Conservation (phyloP, 2,329 filamentous ascomycete genomes). For the Gaeumannomyces tritici region DNA sequence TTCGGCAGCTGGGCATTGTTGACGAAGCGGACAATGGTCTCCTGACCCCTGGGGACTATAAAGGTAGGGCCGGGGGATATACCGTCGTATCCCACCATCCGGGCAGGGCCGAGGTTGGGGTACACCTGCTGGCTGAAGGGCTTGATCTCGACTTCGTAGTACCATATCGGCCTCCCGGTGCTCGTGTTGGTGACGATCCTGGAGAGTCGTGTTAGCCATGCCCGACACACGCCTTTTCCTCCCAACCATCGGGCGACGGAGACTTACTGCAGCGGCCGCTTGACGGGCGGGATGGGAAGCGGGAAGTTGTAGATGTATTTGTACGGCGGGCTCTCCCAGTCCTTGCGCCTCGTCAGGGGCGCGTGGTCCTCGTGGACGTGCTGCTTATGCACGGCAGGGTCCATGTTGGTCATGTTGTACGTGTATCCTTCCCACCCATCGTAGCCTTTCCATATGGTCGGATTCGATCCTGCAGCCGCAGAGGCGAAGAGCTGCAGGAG, state of each 20-base stretch:
- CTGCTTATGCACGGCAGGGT: not conserved
- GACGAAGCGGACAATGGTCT: constrained; percentile 43
- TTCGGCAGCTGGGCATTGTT: constrained; percentile 36
- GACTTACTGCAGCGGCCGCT: constrained; percentile 28
- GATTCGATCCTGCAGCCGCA: not conserved
- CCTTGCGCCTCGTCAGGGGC: constrained; percentile 2
- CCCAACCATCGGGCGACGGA: not conserved
- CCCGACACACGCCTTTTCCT: too few relatives aligned
- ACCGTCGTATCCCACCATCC: constrained; percentile 41
- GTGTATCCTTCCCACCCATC: not conserved
- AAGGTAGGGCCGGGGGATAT: constrained; percentile 44
- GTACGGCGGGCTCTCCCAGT: constrained; percentile 21
- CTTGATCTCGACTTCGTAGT: constrained; percentile 25
- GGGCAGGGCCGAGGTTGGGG: constrained; percentile 20
- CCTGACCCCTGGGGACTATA: constrained; percentile 33
- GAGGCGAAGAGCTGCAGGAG: not conserved
- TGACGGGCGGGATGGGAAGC: constrained; percentile 33
- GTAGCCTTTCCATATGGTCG: not conserved
- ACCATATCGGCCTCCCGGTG: constrained; percentile 23
- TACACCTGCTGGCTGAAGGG: constrained; percentile 24
- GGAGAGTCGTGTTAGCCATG: too few relatives aligned
- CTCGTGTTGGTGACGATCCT: constrained; percentile 25
- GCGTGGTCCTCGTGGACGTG: constrained; percentile 4
- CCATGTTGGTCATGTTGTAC: not conserved
- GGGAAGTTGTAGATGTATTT: constrained; percentile 26